Evolutionary conservation across 2,329 filamentous ascomycete genomes (phyloP), one percentile per base, ranked within the genome.

Genomic region (Thermomyces lanuginosus): DNA sequence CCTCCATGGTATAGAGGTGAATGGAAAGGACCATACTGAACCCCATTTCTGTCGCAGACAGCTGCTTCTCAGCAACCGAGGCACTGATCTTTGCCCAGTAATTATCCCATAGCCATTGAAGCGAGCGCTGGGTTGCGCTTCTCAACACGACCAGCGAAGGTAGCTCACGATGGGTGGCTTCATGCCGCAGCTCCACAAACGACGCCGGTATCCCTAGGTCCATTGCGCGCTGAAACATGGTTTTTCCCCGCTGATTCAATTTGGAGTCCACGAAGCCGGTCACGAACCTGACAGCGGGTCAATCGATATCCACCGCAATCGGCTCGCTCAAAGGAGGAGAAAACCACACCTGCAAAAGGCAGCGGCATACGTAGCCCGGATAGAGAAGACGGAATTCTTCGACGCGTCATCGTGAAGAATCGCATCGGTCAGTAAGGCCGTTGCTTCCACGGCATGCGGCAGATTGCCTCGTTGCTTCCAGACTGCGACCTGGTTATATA

Each of bases 111-210:
- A 93, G 72, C 84, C 84, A 93, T 22, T 63, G 60, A 35, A 93
- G 60, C 1, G 77, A 80, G 40, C 76, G 70, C 36, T 63, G 56
- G 1, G 76, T 70, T 1, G 77, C 77, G 18, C 64, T 64, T 27
- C 81, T 69, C 35, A 93, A 59, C 36, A 81, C 72, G 7, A 68
- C 63, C 28, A 92, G 59, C 1, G 75, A 73, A 0, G 84, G 84
- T 30, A 92, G 59, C 46, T 83, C 78, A 50, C 91, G 80, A 49
- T 95, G 84, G 21, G 83, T 91, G 22, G 79, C 80, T 55, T 91
- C 79, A 49, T 93, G 84, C 23, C 84, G 70, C 32, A 91, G 61
- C 58, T 92, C 83, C 28, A 93, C 82, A 51, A 92, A 91, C 0
- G 76, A 75, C 1, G 75, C 71, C 0, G 56, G 56, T 3, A 60